These are phyloP conservation scores for Inga laurina DNA, from an alignment of 306 rosid genomes.

Conservation along the genomic window DNA sequence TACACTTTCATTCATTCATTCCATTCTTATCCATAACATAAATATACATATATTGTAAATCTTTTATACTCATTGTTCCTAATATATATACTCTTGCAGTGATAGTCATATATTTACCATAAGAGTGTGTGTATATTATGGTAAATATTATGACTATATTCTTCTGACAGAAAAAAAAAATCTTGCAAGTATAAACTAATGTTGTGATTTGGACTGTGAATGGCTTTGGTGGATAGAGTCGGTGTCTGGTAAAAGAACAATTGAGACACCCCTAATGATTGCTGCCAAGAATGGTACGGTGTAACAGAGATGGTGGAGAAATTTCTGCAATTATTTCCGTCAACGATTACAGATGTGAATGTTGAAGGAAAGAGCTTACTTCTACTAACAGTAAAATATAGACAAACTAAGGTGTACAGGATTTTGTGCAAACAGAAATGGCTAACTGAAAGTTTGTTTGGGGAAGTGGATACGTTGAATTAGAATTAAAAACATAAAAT, in stretches of 20 bases:
- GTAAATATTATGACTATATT: too few relatives aligned
- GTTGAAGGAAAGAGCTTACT: not conserved
- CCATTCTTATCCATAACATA: too few relatives aligned
- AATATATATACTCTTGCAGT: too few relatives aligned
- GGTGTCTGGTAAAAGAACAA: not conserved
- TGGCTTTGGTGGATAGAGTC: not conserved
- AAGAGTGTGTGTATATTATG: too few relatives aligned
- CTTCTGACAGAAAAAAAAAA: too few relatives aligned
- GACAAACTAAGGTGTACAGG: not conserved
- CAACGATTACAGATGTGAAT: not conserved
- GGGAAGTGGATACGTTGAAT: not conserved
- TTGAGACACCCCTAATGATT: not conserved
- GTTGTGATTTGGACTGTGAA: not conserved
- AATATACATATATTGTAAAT: too few relatives aligned
- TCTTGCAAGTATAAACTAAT: not conserved
- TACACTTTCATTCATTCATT: too few relatives aligned
- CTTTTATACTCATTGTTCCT: too few relatives aligned
- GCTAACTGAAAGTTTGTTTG: not conserved
- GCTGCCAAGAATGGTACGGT: too few relatives aligned
- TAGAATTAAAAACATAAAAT: too few relatives aligned
- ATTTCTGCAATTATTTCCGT: not conserved
- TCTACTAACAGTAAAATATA: not conserved
- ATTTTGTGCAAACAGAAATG: not conserved
- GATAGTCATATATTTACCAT: too few relatives aligned
- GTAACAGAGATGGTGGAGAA: not conserved